Evolutionary conservation across 164 flowering plant genomes (phyloP), one percentile per base, ranked within the genome.

Genomic region (Magnolia officinalis): DNA sequence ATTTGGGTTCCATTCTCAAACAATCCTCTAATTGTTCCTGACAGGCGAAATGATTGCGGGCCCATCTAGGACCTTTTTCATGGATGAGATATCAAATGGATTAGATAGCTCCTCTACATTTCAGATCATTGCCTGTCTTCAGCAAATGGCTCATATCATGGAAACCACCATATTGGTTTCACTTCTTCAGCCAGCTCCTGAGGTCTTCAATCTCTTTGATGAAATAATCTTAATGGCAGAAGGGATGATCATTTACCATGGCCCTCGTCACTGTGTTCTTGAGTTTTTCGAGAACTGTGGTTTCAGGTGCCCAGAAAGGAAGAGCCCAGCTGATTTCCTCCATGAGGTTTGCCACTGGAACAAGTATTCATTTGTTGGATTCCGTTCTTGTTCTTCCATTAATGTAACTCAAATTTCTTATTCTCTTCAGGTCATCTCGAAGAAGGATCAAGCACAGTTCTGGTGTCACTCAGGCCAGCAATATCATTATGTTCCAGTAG

Each of bases 21-120:
- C 45, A 26, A 49, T 37, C 31, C 71, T 24, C 16, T 68, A 26
- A 26, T 67, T 71, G 18, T 52, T 37, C 29, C 66, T 52, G 23
- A 6, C 18, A 85, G 88, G 89, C 21, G 89, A 87, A 73, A 85
- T 88, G 85, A 82, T 88, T 31, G 71, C 82, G 68, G 87, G 88
- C 66, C 90, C 87, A 20, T 75, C 77, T 45, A 86, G 76, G 81
- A 79, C 78, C 63, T 76, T 87, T 18, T 81, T 86, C 23, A 84
- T 86, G 90, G 90, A 88, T 75, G 90, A 88, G 74, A 86, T 88
- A 75, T 82, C 89, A 31, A 88, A 72, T 24, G 89, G 90, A 10
- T 74, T 88, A 72, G 89, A 88, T 78, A 88, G 85, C 75, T 85
- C 88, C 58, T 86, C 90, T 2, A 81, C 89, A 20, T 86, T 81